Evolutionary conservation across 768 basidiomycete genomes (phyloP).

Genomic region (Auricularia sp.): DNA sequence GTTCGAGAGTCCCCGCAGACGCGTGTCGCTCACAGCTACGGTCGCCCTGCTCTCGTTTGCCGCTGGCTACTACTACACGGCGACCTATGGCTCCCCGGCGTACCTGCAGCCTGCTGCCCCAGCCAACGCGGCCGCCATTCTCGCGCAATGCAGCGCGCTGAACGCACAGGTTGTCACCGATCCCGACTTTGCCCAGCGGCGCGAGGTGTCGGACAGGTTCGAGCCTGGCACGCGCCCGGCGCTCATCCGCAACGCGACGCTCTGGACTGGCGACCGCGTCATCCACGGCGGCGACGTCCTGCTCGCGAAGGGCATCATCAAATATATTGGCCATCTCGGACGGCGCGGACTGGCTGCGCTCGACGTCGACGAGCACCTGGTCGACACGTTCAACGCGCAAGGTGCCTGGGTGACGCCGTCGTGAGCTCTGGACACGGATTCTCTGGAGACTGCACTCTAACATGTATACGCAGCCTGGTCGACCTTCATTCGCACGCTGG

Average conservation of each 20-base stretch:
- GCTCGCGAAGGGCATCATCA: conserved; percentile 59
- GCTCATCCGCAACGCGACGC: conserved; percentile 61
- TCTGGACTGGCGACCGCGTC: conserved; percentile 82
- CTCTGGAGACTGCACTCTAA: neutral
- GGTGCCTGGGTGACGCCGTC: conserved; percentile 80
- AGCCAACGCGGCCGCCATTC: neutral
- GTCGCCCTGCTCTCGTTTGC: neutral
- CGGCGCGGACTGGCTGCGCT: conserved; percentile 13
- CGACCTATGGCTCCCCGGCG: neutral
- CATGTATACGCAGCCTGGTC: conserved; percentile 22
- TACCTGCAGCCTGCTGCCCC: neutral
- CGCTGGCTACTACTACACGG: neutral
- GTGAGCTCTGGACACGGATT: conserved; percentile 20
- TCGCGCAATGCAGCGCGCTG: neutral
- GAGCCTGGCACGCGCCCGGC: conserved; percentile 47
- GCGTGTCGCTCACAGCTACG: no score
- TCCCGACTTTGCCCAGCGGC: conserved; percentile 2
- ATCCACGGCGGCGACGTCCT: conserved; percentile 58
- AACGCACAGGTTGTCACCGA: neutral
- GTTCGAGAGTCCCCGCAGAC: no score
- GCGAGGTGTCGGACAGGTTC: conserved; percentile 50
- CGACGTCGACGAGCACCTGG: conserved; percentile 23
- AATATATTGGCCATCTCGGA: conserved; percentile 39
- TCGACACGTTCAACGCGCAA: conserved; percentile 50
- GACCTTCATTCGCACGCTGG: conserved; percentile 42